Conservation (phyloP, 306 rosid species). For the Gillenia trifoliata region DNA sequence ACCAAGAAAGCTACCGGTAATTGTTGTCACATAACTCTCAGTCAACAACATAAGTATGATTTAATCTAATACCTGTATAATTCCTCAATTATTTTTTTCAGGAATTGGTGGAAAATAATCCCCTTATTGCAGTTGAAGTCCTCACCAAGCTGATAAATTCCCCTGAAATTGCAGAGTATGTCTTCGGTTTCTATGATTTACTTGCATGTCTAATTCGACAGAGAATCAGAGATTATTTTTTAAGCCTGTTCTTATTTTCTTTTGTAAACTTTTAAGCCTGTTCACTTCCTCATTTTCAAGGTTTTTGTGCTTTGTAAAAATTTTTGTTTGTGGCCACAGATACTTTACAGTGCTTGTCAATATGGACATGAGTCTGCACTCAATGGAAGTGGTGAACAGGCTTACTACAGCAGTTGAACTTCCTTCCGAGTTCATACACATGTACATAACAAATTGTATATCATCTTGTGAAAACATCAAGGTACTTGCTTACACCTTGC, state of each 20-base stretch:
- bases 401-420: slow-evolving; percentile 96
- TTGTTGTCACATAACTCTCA: slow-evolving; percentile 21
- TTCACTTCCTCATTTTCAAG: slow-evolving; percentile 2
- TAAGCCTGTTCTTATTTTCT: neutral
- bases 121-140: slow-evolving; percentile 91
- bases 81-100: slow-evolving; percentile 31
- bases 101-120: slow-evolving; percentile 97
- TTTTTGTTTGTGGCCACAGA: slow-evolving; percentile 49
- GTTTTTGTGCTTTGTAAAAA: slow-evolving; percentile 31
- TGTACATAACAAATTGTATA: slow-evolving; percentile 97
- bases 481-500: slow-evolving; percentile 38
- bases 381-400: slow-evolving; percentile 99
- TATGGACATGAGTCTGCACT: slow-evolving; percentile 99
- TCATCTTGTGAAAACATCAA: slow-evolving; percentile 94
- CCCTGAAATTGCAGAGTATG: slow-evolving; percentile 89
- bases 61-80: slow-evolving; percentile 4
- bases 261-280: neutral
- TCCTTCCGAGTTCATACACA: slow-evolving; percentile 88
- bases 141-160: slow-evolving; percentile 86
- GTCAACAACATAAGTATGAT: slow-evolving; percentile 10
- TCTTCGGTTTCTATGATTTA: slow-evolving; percentile 7
- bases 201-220: slow-evolving; percentile 12
- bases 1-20: slow-evolving; percentile 90
- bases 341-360: slow-evolving; percentile 95
- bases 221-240: neutral